Conservation (phyloP, 371 early-diverging fungal genomes). For the Mortierella sp. region DNA sequence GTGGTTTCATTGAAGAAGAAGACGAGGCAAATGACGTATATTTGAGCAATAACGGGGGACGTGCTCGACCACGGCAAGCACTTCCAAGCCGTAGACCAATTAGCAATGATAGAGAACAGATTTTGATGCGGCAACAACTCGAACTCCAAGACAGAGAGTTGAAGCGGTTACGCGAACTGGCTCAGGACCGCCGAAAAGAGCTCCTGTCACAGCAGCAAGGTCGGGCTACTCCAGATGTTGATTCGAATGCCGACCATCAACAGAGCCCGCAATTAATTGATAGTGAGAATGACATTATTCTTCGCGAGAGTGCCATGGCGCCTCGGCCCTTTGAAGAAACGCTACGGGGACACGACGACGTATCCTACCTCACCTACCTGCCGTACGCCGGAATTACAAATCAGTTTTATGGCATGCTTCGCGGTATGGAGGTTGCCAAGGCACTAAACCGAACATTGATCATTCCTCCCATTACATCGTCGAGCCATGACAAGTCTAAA, state of each 20-base stretch:
- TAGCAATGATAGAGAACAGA: constrained; percentile 20
- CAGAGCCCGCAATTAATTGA: constrained; percentile 13
- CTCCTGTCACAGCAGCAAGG: not conserved
- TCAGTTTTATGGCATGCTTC: constrained; percentile 44
- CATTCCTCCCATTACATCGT: constrained; percentile 43
- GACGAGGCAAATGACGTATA: not conserved
- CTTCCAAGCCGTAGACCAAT: constrained; percentile 25
- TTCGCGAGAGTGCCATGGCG: constrained; percentile 7
- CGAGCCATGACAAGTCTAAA: constrained; percentile 37
- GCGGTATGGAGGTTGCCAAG: constrained; percentile 37
- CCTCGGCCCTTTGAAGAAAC: constrained; percentile 24
- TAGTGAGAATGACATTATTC: not conserved
- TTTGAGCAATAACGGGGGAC: not conserved
- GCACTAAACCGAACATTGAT: constrained; percentile 35
- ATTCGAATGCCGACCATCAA: not conserved
- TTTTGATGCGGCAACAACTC: constrained; percentile 19
- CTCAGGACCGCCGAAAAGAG: constrained; percentile 1
- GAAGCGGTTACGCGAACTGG: constrained; percentile 4
- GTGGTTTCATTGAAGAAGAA: not conserved
- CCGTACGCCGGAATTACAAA: constrained; percentile 48
- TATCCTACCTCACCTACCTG: constrained; percentile 29
- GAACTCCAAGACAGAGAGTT: constrained; percentile 20
- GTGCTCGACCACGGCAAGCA: constrained; percentile 26
- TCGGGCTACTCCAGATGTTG: constrained; percentile 1
- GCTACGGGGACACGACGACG: not conserved